Base-by-base conservation (phyloP, 805 yeast genomes). In the Groenewaldozyma salmanticensis region DNA sequence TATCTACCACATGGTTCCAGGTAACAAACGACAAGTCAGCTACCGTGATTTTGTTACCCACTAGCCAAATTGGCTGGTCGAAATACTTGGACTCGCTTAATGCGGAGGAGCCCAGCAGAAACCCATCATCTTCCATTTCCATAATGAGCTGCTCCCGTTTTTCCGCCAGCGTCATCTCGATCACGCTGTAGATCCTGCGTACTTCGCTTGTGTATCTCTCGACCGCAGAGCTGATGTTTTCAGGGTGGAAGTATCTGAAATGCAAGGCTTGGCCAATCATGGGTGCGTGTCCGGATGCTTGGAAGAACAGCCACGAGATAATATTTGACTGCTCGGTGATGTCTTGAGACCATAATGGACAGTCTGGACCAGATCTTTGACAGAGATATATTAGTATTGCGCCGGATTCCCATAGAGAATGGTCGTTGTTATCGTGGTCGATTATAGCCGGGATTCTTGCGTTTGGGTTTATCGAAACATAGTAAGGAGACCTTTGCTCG, bases 181-280 rank as follows among this genome's bases (percentile, higher is more conserved):
- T 74, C 16, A 88, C 97, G 2, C 95, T 94, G 53, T 86, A 87
- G 5, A 88, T 95, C 48, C 97, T 69, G 54, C 95, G 71, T 19
- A 88, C 96, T 64, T 88, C 97, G 53, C 83, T 94, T 1, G 84
- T 79, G 58, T 87, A 88, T 55, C 96, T 68, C 52, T 85, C 95
- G 17, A 88, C 84, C 0, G 96, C 96, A 44, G 86, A 75, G 16
- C 90, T 86, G 2, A 88, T 86, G 40, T 79, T 79, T 46, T 80
- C 80, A 4, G 88, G 74, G 59, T 88, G 96, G 69, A 88, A 86
- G 59, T 84, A 86, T 55, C 88, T 72, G 66, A 88, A 90, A 65
- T 90, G 96, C 52, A 90, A 70, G 5, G 96, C 96, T 62, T 88
- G 96, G 16, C 96, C 96, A 52, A 88, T 83, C 95, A 88, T 88